Evolutionary conservation across 2,329 filamentous ascomycete species (phyloP).

Genomic region (Stachybotrys echinatus): DNA sequence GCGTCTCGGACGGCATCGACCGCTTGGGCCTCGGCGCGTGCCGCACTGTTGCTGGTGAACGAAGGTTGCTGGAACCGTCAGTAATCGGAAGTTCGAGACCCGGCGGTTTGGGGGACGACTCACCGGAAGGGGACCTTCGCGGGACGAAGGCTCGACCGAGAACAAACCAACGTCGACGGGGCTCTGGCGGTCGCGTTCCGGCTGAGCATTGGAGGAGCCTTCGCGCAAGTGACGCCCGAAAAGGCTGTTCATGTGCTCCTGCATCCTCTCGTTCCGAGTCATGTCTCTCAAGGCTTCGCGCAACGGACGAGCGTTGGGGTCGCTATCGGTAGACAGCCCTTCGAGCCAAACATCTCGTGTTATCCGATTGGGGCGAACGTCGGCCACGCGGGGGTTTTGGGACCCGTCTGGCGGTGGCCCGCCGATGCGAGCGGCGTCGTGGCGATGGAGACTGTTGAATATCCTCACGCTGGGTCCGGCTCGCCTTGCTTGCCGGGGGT

Average conservation of each 20-base stretch:
- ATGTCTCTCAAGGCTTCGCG: conserved; percentile 20
- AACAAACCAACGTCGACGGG: no score
- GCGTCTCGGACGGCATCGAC: no score
- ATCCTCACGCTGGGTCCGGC: not conserved
- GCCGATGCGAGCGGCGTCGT: not conserved
- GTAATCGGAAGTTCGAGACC: no score
- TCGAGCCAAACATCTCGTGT: not conserved
- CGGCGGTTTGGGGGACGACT: no score
- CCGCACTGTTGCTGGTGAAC: no score
- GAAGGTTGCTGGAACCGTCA: no score
- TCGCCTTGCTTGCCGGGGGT: conserved; percentile 12
- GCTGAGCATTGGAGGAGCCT: not conserved
- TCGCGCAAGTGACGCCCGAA: conserved; percentile 12
- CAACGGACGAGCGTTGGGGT: conserved; percentile 7
- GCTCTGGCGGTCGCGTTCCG: not conserved
- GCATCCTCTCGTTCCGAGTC: conserved; percentile 12
- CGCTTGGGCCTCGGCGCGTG: no score
- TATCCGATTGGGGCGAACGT: not conserved
- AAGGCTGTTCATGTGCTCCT: conserved; percentile 19
- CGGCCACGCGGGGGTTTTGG: not conserved
- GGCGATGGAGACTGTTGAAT: not conserved
- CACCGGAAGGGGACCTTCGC: no score
- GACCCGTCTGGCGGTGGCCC: conserved; percentile 5
- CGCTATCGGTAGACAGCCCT: conserved; percentile 5
- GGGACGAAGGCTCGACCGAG: no score